These are phyloP conservation scores for Trichopus zeylanicus DNA, from an alignment of 116 monocot species.

Conservation along the genomic window DNA sequence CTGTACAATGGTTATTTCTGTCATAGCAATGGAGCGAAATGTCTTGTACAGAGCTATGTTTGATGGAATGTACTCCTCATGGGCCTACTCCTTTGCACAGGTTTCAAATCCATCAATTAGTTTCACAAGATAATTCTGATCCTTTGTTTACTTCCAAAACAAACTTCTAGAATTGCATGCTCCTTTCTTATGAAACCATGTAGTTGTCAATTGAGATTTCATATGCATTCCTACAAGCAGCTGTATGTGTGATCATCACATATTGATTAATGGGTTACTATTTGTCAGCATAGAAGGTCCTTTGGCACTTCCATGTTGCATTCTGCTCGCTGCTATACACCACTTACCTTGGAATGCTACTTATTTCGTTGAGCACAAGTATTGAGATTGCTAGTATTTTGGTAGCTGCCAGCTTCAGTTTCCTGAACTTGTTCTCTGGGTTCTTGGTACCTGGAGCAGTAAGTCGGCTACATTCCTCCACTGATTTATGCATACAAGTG, in stretches of 20 bases:
- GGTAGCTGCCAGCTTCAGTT: conserved; percentile 22
- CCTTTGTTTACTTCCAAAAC: background rate
- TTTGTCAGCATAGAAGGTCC: conserved; percentile 34
- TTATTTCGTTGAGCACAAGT: conserved; percentile 41
- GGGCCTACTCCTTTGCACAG: conserved; percentile 78
- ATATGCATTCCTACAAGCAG: conserved; percentile 4
- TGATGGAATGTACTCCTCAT: conserved; percentile 83
- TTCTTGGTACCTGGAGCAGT: conserved; percentile 47
- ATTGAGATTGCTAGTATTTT: conserved; percentile 34
- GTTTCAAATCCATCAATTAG: conserved; percentile 12
- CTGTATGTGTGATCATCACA: conserved; percentile 21
- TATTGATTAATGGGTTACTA: conserved; percentile 50
- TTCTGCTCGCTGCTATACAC: conserved; percentile 45
- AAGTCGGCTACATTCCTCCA: too few species aligned
- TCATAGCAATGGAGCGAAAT: conserved; percentile 43
- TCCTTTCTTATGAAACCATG: too few species aligned
- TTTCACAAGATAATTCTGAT: background rate
- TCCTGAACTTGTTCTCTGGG: conserved; percentile 43
- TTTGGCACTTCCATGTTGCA: conserved; percentile 41
- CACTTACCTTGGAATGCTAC: conserved; percentile 51
- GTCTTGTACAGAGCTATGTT: conserved; percentile 69
- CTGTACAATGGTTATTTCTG: conserved; percentile 35
- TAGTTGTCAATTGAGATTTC: conserved; percentile 4
- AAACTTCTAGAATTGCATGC: too few species aligned
- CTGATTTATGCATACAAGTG: too few species aligned